These are phyloP conservation scores for Parathielavia hyrcaniae DNA, from an alignment of 495 filamentous ascomycete species.

Conservation along the genomic window DNA sequence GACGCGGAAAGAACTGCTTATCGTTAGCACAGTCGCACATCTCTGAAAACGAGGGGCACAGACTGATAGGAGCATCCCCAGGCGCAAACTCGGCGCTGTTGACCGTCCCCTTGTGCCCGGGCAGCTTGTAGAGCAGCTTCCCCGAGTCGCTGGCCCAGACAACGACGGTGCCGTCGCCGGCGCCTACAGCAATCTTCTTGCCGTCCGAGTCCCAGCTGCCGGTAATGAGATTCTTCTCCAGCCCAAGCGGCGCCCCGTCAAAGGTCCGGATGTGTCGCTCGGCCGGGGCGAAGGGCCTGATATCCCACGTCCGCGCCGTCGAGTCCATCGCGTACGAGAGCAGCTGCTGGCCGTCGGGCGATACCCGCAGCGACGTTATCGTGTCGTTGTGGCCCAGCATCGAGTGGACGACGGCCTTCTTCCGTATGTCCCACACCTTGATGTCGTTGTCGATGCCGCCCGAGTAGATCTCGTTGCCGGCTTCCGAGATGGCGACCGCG, in stretches of 20 bases:
- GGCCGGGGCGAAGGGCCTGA: conserved; percentile 84
- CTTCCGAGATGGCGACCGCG: conserved; percentile 80
- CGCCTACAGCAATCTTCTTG: conserved; percentile 78
- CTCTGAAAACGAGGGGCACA: conserved; percentile 37
- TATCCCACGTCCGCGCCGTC: conserved; percentile 92
- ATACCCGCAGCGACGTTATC: conserved; percentile 79
- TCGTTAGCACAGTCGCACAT: conserved; percentile 30
- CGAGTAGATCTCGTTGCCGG: conserved; percentile 91
- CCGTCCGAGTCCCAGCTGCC: conserved; percentile 90
- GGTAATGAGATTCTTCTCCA: conserved; percentile 87
- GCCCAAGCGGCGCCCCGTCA: conserved; percentile 76
- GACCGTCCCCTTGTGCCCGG: conserved; percentile 90
- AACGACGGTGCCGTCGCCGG: conserved; percentile 82
- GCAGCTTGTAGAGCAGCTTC: conserved; percentile 88
- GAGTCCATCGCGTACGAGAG: conserved; percentile 91
- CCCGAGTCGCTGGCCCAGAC: conserved; percentile 80
- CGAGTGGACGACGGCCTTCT: conserved; percentile 77
- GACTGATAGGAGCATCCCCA: conserved; percentile 75
- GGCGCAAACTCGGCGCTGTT: conserved; percentile 92
- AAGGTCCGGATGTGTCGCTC: conserved; percentile 79
- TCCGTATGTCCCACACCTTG: conserved; percentile 93
- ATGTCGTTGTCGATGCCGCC: conserved; percentile 97
- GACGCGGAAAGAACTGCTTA: conserved; percentile 72
- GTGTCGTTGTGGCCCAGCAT: conserved; percentile 90
- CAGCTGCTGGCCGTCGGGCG: conserved; percentile 84